Percentiles rank a stretch among this genome's conserved stretches.
Conservation (phyloP, 2,329 filamentous ascomycete genomes). For the Trichoderma polysporum region DNA sequence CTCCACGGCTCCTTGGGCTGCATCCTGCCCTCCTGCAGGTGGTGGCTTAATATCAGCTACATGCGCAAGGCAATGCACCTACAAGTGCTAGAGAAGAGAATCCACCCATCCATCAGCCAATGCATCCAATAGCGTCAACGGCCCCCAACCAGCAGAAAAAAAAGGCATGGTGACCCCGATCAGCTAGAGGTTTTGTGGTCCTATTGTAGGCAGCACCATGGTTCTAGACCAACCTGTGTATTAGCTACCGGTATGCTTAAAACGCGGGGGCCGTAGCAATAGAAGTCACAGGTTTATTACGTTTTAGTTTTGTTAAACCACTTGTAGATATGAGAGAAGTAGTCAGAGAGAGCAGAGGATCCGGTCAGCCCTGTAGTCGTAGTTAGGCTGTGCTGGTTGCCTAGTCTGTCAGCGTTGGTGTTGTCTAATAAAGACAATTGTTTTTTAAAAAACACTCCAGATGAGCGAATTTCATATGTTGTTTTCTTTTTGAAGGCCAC, state of each 20-base stretch:
- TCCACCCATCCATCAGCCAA: constrained; percentile 1
- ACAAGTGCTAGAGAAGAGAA: too few species aligned
- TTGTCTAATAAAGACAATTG: background rate
- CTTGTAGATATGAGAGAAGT: background rate
- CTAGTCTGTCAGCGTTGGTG: background rate
- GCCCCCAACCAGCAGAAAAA: background rate
- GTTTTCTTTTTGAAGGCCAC: background rate
- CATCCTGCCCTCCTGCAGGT: background rate
- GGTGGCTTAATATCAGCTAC: constrained; percentile 5
- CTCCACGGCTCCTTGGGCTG: background rate
- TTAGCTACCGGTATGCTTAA: background rate
- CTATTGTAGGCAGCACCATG: background rate
- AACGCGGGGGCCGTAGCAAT: background rate
- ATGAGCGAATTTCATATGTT: background rate
- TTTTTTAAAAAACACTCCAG: background rate
- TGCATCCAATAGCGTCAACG: background rate
- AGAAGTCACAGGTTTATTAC: background rate
- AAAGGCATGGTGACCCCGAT: background rate
- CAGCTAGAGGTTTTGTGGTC: background rate
- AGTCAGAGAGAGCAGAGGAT: background rate
- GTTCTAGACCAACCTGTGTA: background rate
- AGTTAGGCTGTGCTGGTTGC: background rate
- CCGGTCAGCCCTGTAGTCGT: background rate
- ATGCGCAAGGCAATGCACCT: background rate
- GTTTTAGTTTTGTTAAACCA: background rate